Percentiles rank a stretch among this genome's conserved stretches.
Conservation (phyloP, 768 basidiomycete genomes). For the Nidularia pulvinata region DNA sequence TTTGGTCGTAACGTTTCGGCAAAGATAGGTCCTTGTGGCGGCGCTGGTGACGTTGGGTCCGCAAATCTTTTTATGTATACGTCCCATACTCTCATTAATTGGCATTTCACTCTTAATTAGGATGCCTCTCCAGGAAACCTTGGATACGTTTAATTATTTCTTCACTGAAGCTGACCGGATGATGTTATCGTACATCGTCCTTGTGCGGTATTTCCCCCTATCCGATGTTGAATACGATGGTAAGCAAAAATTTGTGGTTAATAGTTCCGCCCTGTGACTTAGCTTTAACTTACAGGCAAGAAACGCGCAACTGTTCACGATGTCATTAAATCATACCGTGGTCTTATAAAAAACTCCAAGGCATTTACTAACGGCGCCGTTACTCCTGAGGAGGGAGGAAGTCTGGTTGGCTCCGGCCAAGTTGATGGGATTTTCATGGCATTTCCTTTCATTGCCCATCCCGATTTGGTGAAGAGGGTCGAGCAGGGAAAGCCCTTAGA, state of each 20-base stretch:
- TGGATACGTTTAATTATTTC: conserved; percentile 39
- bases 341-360: conserved; percentile 30
- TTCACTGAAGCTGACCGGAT: conserved; percentile 37
- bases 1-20: conserved; percentile 44
- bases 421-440: conserved; percentile 37
- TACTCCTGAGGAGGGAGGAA: conserved; percentile 31
- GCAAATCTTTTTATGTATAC: background rate
- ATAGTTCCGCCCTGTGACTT: background rate
- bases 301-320: conserved; percentile 34
- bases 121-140: conserved; percentile 42
- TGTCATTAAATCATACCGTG: conserved; percentile 31
- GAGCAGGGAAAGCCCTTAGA: conserved; percentile 28
- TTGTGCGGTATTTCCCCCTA: conserved; percentile 20
- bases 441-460: conserved; percentile 32
- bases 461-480: conserved; percentile 37
- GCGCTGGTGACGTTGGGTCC: conserved; percentile 45
- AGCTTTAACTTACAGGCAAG: conserved; percentile 16
- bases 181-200: conserved; percentile 11
- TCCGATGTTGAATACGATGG: conserved; percentile 27
- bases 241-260: conserved; percentile 6
- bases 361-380: conserved; percentile 35
- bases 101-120: conserved; percentile 10
- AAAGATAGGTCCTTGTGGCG: conserved; percentile 42
- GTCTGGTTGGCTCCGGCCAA: conserved; percentile 28
- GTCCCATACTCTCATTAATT: background rate